Percentiles rank a stretch among this genome's conserved stretches.
These are phyloP conservation scores for Arabidopsis thaliana DNA, from an alignment of 345 rosid species.

Conservation along the genomic window DNA sequence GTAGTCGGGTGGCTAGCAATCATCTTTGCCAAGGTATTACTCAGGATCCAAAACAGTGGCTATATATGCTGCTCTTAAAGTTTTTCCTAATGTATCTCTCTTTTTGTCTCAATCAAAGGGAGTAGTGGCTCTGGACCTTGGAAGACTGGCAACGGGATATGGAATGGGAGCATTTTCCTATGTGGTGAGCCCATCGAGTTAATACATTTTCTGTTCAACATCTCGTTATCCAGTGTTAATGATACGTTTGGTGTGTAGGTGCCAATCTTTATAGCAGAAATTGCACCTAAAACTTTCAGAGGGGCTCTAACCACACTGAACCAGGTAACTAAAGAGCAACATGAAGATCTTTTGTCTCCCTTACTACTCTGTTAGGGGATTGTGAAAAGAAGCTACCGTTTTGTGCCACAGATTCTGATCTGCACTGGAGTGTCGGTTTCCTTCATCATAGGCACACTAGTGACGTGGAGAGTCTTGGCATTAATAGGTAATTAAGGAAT, in stretches of 20 bases:
- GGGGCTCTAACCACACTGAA: conserved; percentile 82
- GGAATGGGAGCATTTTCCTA: conserved; percentile 93
- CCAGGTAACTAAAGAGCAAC: conserved; percentile 69
- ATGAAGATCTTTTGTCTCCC: conserved; percentile 17
- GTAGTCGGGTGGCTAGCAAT: conserved; percentile 85
- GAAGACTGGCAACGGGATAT: conserved; percentile 81
- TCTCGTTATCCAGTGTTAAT: conserved; percentile 14
- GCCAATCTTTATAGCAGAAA: conserved; percentile 88
- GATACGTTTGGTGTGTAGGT: conserved; percentile 52
- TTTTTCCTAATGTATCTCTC: conserved; percentile 15
- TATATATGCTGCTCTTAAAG: conserved; percentile 4
- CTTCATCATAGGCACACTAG: conserved; percentile 81
- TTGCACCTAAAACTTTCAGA: conserved; percentile 81
- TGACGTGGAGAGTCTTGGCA: conserved; percentile 86
- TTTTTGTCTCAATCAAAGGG: conserved; percentile 52
- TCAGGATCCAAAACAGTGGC: conserved; percentile 8
- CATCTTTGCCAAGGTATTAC: conserved; percentile 77
- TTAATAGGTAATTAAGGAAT: conserved; percentile 66
- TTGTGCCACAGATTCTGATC: conserved; percentile 71
- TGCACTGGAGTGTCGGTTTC: conserved; percentile 75
- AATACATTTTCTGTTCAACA: conserved; percentile 13
- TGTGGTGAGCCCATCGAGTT: conserved; percentile 58
- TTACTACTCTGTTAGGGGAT: neutral
- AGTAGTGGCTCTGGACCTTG: conserved; percentile 63
- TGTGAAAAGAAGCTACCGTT: neutral